Evolutionary conservation across 2,329 filamentous ascomycete genomes (phyloP).

Genomic region (Xylariales sp.): DNA sequence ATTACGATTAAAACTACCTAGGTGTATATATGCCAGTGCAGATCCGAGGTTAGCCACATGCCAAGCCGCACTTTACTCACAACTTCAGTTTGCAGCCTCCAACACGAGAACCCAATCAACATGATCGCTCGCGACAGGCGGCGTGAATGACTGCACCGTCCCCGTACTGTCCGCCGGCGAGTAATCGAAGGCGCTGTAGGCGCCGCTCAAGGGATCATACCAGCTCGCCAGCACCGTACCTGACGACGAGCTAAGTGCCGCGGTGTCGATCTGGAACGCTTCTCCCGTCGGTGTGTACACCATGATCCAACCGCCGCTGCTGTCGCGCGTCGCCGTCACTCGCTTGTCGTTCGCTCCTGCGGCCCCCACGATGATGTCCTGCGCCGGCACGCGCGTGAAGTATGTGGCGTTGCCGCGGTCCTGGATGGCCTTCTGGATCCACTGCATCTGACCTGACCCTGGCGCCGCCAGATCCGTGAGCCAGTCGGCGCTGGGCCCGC

Average conservation of each 20-base stretch:
- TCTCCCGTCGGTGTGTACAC: slow-evolving; percentile 13
- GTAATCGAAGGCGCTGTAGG: slow-evolving; percentile 10
- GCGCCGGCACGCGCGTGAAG: slow-evolving; percentile 9
- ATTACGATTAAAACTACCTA: too few species aligned
- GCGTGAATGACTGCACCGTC: slow-evolving; percentile 9
- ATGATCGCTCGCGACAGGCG: slow-evolving; percentile 7
- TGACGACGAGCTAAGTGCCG: slow-evolving; percentile 7
- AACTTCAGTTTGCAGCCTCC: slow-evolving; percentile 2
- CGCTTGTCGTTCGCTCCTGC: slow-evolving; percentile 11
- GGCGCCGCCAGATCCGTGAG: slow-evolving; percentile 12
- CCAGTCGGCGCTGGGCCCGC: slow-evolving; percentile 11
- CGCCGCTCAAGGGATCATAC: slow-evolving; percentile 10
- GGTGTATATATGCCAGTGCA: too few species aligned
- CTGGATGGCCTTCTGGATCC: slow-evolving; percentile 11
- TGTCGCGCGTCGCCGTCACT: slow-evolving; percentile 12
- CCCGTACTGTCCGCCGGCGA: slow-evolving; percentile 6
- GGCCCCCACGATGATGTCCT: slow-evolving; percentile 10
- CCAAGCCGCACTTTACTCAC: neutral
- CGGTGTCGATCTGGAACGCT: slow-evolving; percentile 12
- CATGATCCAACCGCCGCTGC: slow-evolving; percentile 13
- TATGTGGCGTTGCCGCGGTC: slow-evolving; percentile 12
- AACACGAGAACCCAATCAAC: slow-evolving; percentile 14
- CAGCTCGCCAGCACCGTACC: slow-evolving; percentile 11
- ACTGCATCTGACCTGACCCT: slow-evolving; percentile 14
- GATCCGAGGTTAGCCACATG: neutral